phyloP scores from a whole-genome alignment of 2,329 filamentous ascomycete species.

The Penicillium sclerotigenum region DNA sequence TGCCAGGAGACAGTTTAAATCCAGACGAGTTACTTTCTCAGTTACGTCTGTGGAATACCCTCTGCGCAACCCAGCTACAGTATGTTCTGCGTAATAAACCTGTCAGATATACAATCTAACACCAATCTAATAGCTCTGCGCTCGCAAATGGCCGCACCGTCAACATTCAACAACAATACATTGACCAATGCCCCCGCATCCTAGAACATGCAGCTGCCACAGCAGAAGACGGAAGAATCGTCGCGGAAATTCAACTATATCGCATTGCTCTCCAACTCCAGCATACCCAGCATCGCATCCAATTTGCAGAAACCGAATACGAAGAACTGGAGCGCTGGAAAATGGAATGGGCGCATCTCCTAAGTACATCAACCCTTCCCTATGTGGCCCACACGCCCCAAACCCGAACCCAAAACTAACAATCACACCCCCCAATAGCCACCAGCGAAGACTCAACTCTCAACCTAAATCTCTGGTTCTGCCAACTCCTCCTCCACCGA shows the following conservation, averaged over 20 bases:
- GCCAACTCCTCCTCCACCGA: constrained; percentile 35
- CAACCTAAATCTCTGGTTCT: constrained; percentile 36
- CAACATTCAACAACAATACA: constrained; percentile 29
- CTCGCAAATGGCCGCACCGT: constrained; percentile 33
- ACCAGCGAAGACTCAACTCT: constrained; percentile 31
- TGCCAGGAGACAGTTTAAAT: constrained; percentile 22
- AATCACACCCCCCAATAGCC: constrained; percentile 11
- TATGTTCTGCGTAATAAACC: constrained; percentile 12
- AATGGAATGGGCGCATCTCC: constrained; percentile 34
- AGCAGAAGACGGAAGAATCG: constrained; percentile 30
- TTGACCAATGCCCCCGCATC: constrained; percentile 32
- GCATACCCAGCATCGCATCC: constrained; percentile 26
- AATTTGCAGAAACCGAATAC: constrained; percentile 27
- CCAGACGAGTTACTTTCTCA: constrained; percentile 31
- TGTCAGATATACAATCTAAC: constrained; percentile 4
- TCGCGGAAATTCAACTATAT: constrained; percentile 35
- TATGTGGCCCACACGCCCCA: background rate
- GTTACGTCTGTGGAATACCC: constrained; percentile 35
- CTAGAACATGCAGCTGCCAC: constrained; percentile 31
- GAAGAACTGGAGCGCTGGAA: constrained; percentile 37
- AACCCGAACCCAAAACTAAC: background rate
- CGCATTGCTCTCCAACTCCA: constrained; percentile 30
- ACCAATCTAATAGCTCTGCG: constrained; percentile 21
- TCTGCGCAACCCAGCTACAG: constrained; percentile 36
- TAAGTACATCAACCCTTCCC: constrained; percentile 20